These are phyloP conservation scores for Xylaria curta DNA, from an alignment of 495 filamentous ascomycete species.

Conservation along the genomic window DNA sequence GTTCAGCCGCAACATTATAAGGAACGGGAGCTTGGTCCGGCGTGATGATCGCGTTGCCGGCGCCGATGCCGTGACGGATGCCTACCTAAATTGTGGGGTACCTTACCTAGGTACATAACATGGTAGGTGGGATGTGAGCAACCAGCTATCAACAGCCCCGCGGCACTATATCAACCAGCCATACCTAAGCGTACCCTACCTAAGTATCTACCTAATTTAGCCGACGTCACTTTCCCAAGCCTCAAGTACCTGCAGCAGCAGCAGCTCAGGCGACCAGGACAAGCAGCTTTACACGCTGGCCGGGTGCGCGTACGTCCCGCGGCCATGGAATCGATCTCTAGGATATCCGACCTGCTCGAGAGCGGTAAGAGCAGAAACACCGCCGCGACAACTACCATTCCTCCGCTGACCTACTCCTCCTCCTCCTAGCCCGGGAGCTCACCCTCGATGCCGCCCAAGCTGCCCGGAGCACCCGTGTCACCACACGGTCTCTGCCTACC, in stretches of 20 bases:
- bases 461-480: constrained; percentile 62
- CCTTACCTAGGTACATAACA: too few species aligned
- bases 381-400: constrained; percentile 9
- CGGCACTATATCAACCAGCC: not conserved
- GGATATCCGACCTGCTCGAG: constrained; percentile 91
- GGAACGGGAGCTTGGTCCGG: not conserved
- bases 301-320: constrained; percentile 27
- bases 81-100: constrained; percentile 2
- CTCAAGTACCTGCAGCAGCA: not conserved
- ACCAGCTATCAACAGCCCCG: constrained; percentile 8
- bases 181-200: not conserved
- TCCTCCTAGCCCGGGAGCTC: constrained; percentile 80
- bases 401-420: constrained; percentile 32
- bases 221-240: constrained; percentile 46
- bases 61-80: constrained; percentile 1
- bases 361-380: constrained; percentile 65
- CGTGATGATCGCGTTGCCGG: not conserved
- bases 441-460: constrained; percentile 95
- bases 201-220: not conserved
- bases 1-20: not conserved
- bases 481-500: constrained; percentile 57
- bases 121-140: constrained; percentile 5
- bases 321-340: constrained; percentile 90
- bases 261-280: constrained; percentile 21
- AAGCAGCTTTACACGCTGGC: constrained; percentile 35